Base-by-base conservation (phyloP, 352 stramenopile genomes). In the Pythium rhizo-oryzae region DNA sequence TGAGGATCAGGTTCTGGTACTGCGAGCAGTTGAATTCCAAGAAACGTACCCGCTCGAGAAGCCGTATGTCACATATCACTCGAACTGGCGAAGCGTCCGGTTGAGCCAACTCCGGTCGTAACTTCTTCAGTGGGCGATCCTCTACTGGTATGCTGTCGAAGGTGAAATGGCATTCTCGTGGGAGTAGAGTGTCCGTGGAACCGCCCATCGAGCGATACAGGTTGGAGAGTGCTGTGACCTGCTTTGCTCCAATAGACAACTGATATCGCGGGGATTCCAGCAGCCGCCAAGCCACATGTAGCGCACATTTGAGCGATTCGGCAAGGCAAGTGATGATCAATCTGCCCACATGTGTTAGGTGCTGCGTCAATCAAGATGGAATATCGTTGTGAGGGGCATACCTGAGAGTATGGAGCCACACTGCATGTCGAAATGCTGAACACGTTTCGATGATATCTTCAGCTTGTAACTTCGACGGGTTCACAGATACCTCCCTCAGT, bases 351-450 rank as follows among this genome's bases (percentile, higher is more conserved):
- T 11, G 28, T 8, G 21, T 49, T 39, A 60, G 21, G 21, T n/a
- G 21, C 18, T 11, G n/a, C 1, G 6, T 49, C 46, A 23, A 9
- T 18, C 15, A 47, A 21, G 41, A 47, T n/a, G 15, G 7, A 28
- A 28, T 30, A 24, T 3, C 25, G 15, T 2, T 24, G 25, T 51
- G 4, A 19, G 12, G 23, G 24, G 28, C 2, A 25, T 80, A 93
- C 85, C 78, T 78, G 30, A 93, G 60, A 3, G 74, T 79, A 58
- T 93, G 85, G 13, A 93, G 65, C 81, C 82, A 93, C 19, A 70
- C 47, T 33, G 72, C 74, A 71, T 91, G 78, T 21, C 83, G 83
- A 67, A 91, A 86, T 54, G 72, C 88, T 9, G 60, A 41, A 52
- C 85, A 93, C 11, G 57, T 73, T 33, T 91, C 80, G 23, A 81